Conservation (phyloP, 306 rosid genomes). For the Quillaja saponaria region DNA sequence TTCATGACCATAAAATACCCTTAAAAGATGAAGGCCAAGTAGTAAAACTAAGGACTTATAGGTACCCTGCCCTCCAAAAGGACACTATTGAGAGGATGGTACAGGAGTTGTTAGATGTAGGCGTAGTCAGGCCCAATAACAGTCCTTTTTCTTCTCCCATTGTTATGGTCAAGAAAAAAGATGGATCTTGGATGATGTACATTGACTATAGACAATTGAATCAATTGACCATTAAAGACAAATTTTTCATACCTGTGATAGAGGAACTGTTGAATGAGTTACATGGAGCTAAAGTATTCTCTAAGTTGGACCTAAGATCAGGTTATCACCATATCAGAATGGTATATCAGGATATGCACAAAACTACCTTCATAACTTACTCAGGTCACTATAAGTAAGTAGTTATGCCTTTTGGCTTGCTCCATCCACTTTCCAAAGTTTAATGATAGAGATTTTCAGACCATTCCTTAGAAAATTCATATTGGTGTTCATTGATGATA, state of each 20-base stretch:
- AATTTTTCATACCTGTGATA: neutral
- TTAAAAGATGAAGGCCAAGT: too few relatives aligned
- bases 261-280: neutral
- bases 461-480: too few relatives aligned
- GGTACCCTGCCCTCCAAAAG: too few relatives aligned
- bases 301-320: neutral
- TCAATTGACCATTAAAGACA: neutral
- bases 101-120: too few relatives aligned
- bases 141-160: neutral
- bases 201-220: neutral
- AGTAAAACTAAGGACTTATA: too few relatives aligned
- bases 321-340: constrained; percentile 2
- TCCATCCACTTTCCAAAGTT: neutral
- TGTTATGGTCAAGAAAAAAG: neutral
- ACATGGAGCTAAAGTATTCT: neutral
- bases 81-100: too few relatives aligned
- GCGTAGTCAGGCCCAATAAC: too few relatives aligned
- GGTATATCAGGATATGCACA: neutral
- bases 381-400: neutral
- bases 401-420: neutral
- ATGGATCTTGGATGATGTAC: neutral
- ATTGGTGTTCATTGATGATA: too few relatives aligned
- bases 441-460: neutral
- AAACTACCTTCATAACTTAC: neutral
- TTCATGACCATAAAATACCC: too few relatives aligned